Conservation (phyloP, 2,329 filamentous ascomycete species). For the Dothideomycetes sp. region DNA sequence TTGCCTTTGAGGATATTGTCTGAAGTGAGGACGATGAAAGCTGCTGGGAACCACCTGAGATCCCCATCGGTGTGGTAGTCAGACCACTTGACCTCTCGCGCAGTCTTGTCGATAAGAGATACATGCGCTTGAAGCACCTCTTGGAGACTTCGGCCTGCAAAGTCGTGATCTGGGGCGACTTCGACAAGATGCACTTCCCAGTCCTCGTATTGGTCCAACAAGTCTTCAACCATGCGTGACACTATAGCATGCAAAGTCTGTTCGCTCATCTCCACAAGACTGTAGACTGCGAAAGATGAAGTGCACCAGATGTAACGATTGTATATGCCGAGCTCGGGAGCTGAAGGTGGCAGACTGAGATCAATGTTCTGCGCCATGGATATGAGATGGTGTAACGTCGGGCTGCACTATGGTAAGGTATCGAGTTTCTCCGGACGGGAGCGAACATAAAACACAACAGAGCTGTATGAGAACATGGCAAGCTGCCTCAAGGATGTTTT, state of each 20-base stretch:
- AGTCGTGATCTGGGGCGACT: neutral
- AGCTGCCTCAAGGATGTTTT: no score
- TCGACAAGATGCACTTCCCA: neutral
- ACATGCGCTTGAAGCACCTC: neutral
- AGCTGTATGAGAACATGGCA: no score
- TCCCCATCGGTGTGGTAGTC: neutral
- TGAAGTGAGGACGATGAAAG: neutral
- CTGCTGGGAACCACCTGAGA: neutral
- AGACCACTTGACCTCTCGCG: neutral
- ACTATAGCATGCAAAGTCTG: no score
- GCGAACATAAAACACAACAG: no score
- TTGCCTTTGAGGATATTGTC: neutral
- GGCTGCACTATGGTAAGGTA: no score
- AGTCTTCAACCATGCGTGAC: no score
- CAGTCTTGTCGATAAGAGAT: neutral
- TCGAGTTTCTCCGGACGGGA: no score
- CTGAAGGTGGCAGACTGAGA: neutral
- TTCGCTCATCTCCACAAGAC: neutral
- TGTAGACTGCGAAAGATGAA: neutral
- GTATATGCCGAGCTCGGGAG: neutral
- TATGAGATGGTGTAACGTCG: no score
- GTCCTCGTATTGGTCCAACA: neutral
- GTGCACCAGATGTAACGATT: neutral
- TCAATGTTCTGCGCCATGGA: neutral
- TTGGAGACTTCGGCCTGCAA: neutral